phyloP scores from a whole-genome alignment of 2,329 filamentous ascomycete genomes.

The Sarocladium kiliense region DNA sequence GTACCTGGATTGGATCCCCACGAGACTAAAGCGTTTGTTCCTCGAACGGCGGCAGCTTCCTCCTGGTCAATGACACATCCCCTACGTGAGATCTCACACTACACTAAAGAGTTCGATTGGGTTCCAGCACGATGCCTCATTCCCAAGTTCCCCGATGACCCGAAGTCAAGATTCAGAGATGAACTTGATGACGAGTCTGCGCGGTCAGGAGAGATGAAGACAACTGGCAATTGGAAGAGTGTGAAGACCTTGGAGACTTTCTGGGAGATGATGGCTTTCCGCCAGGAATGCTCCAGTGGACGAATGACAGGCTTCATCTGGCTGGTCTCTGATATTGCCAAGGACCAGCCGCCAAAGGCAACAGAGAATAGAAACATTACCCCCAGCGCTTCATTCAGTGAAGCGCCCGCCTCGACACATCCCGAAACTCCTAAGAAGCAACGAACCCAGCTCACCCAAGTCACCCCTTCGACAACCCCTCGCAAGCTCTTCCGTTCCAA shows the following conservation, averaged over 20 bases:
- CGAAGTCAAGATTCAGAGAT: conserved; percentile 82
- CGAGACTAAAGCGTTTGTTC: conserved; percentile 76
- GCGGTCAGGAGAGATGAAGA: conserved; percentile 48
- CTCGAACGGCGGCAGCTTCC: conserved; percentile 42
- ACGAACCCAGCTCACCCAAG: conserved; percentile 4
- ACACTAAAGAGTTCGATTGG: conserved; percentile 49
- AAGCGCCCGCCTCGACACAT: too few relatives aligned
- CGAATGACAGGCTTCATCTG: conserved; percentile 91
- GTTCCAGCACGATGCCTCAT: conserved; percentile 80
- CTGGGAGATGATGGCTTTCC: conserved; percentile 97
- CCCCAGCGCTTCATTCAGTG: conserved; percentile 15
- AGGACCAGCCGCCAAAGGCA: conserved; percentile 10
- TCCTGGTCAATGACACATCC: conserved; percentile 68
- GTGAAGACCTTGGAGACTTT: conserved; percentile 84
- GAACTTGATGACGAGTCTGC: conserved; percentile 82
- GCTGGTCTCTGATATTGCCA: conserved; percentile 68
- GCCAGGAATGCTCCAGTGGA: conserved; percentile 92
- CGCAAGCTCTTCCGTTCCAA: conserved; percentile 26
- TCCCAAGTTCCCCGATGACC: conserved; percentile 90
- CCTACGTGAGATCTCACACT: conserved; percentile 59
- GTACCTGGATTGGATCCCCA: conserved; percentile 82
- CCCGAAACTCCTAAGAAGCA: conserved; percentile 10
- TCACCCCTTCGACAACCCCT: conserved; percentile 27
- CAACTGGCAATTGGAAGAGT: conserved; percentile 71
- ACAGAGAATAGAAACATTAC: conserved; percentile 16